Percentiles rank a stretch among this genome's conserved stretches.
Conservation (phyloP, 1,284 basidiomycete genomes). For the Afroboletus lepidellus region DNA sequence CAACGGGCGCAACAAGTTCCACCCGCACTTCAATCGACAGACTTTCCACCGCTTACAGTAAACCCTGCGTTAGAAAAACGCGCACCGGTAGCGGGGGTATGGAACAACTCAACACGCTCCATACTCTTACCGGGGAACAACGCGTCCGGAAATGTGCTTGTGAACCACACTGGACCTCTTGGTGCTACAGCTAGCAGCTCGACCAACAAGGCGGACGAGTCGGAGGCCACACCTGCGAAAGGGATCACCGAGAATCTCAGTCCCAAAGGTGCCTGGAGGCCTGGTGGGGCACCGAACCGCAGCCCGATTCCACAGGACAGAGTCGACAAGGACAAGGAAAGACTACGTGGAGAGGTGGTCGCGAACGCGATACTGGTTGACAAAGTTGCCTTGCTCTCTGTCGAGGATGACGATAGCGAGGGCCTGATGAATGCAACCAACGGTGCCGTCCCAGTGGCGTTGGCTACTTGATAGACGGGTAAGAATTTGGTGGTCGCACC, state of each 20-base stretch:
- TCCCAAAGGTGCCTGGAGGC: constrained; percentile 42
- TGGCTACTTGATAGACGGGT: constrained; percentile 32
- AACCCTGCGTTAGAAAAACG: constrained; percentile 47
- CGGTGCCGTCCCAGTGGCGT: constrained; percentile 19
- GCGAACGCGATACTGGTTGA: constrained; percentile 37
- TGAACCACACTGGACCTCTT: constrained; percentile 37
- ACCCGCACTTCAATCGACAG: constrained; percentile 54
- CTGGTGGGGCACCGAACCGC: constrained; percentile 12
- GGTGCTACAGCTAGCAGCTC: constrained; percentile 11
- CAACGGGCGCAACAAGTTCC: constrained; percentile 36
- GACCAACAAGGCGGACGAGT: constrained; percentile 43
- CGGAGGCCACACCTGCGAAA: constrained; percentile 46
- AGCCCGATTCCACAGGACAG: constrained; percentile 24
- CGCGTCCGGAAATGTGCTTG: constrained; percentile 30
- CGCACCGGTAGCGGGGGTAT: constrained; percentile 56
- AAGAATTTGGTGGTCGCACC: constrained; percentile 1
- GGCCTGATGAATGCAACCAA: constrained; percentile 13
- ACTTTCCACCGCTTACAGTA: constrained; percentile 68
- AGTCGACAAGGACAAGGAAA: constrained; percentile 33
- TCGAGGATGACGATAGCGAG: constrained; percentile 24
- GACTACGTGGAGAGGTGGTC: constrained; percentile 34
- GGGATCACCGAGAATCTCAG: constrained; percentile 54
- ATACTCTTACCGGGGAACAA: constrained; percentile 45
- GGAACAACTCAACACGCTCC: constrained; percentile 65
- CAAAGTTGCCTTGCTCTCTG: constrained; percentile 27